A percentile compares a stretch with the other conserved stretches of the same genome.
Evolutionary conservation across 768 basidiomycete species (phyloP).

Genomic region (Tricholoma hemisulphureum): DNA sequence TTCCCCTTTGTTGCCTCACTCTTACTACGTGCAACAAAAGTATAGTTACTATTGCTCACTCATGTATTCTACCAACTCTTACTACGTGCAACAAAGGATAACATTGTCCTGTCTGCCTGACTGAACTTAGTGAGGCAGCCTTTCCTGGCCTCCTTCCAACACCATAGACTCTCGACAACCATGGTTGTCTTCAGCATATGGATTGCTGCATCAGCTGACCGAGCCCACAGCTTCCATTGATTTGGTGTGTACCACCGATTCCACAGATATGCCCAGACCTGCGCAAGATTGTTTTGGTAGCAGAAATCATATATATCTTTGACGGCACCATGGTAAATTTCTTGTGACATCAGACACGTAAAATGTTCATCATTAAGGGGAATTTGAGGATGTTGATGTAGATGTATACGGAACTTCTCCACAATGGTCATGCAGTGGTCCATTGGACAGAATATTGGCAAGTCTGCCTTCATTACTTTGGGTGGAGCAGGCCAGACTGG

Average conservation of each 20-base stretch:
- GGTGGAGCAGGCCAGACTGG: slow-evolving; percentile 17
- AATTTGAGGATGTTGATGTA: slow-evolving; percentile 19
- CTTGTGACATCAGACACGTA: not conserved
- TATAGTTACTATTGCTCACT: too few relatives aligned
- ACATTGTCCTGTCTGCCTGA: too few relatives aligned
- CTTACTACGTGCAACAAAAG: too few relatives aligned
- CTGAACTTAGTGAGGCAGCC: too few relatives aligned
- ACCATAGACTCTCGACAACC: slow-evolving; percentile 11
- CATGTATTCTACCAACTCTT: too few relatives aligned
- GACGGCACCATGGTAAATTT: slow-evolving; percentile 8
- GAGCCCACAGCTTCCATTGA: slow-evolving; percentile 20
- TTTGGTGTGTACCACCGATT: slow-evolving; percentile 26
- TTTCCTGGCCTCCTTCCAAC: too few relatives aligned
- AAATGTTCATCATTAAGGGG: slow-evolving; percentile 13
- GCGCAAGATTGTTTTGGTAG: slow-evolving; percentile 15
- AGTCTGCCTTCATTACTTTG: not conserved
- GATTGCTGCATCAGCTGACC: not conserved
- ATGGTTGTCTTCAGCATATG: not conserved
- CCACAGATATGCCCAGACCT: slow-evolving; percentile 31
- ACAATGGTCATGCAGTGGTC: slow-evolving; percentile 14
- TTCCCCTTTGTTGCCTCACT: too few relatives aligned
- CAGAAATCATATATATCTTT: slow-evolving; percentile 25
- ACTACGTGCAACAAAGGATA: too few relatives aligned
- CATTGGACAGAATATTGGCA: slow-evolving; percentile 13
- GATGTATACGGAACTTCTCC: slow-evolving; percentile 15